These are phyloP conservation scores for Epithele typhae DNA, from an alignment of 768 basidiomycete genomes.

Conservation along the genomic window DNA sequence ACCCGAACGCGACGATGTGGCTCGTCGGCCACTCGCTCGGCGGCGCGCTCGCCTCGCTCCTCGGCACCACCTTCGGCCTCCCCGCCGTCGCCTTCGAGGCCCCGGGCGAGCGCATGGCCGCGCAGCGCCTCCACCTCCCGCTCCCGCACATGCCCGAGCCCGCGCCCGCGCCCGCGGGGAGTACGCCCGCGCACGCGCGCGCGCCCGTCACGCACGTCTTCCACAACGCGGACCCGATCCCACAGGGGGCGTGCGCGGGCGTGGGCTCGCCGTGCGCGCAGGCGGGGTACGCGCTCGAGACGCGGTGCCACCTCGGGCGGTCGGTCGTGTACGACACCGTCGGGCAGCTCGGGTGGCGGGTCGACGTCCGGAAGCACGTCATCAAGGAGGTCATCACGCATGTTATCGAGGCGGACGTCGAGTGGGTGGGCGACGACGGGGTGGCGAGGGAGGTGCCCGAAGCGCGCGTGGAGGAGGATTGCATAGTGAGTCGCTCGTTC, in stretches of 20 bases:
- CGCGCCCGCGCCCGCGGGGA: not conserved
- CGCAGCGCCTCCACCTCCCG: conserved; percentile 58
- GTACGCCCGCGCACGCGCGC: conserved; percentile 1
- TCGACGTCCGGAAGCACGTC: conserved; percentile 50
- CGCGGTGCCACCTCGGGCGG: conserved; percentile 58
- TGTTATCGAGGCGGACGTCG: conserved; percentile 46
- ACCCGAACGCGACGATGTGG: conserved; percentile 59
- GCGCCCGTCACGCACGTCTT: conserved; percentile 42
- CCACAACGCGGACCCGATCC: conserved; percentile 70
- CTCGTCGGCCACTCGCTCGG: conserved; percentile 60
- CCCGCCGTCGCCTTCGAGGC: conserved; percentile 64
- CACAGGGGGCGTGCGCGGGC: conserved; percentile 54
- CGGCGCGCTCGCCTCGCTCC: conserved; percentile 57
- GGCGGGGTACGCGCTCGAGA: conserved; percentile 65
- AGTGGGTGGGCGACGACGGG: conserved; percentile 37
- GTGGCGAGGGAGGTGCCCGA: conserved; percentile 46
- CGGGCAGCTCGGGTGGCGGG: conserved; percentile 54
- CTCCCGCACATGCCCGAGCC: conserved; percentile 24
- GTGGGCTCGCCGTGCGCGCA: conserved; percentile 48
- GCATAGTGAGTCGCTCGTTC: conserved; percentile 41
- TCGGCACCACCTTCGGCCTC: conserved; percentile 61
- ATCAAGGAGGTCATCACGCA: conserved; percentile 52
- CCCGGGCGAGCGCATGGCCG: conserved; percentile 60
- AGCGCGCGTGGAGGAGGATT: conserved; percentile 59
- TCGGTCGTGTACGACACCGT: conserved; percentile 68